phyloP scores from a whole-genome alignment of 2,329 filamentous ascomycete genomes.

The Zarea fungicola region DNA sequence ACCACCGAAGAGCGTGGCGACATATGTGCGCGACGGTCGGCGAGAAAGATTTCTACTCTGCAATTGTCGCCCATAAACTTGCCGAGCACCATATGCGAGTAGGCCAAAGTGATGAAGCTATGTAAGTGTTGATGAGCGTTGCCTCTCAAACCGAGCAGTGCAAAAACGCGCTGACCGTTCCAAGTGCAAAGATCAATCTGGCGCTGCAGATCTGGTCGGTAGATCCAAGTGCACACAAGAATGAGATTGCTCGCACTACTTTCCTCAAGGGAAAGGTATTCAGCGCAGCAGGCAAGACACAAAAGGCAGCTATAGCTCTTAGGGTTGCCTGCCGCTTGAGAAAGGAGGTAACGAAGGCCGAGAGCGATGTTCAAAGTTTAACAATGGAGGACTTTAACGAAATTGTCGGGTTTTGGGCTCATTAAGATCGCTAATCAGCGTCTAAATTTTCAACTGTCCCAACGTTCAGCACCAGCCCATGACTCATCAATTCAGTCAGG shows the following conservation, averaged over 20 bases:
- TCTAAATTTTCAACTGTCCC: no score
- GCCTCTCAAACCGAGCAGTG: not conserved
- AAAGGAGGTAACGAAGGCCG: slow-evolving; percentile 11
- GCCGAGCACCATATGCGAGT: slow-evolving; percentile 11
- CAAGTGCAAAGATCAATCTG: not conserved
- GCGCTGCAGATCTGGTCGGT: slow-evolving; percentile 10
- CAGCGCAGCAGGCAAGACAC: slow-evolving; percentile 4
- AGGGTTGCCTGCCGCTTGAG: slow-evolving; percentile 8
- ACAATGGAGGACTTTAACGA: slow-evolving; percentile 14
- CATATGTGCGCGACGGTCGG: slow-evolving; percentile 14
- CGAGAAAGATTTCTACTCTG: slow-evolving; percentile 12
- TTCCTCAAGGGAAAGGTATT: slow-evolving; percentile 14
- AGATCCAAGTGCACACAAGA: slow-evolving; percentile 12
- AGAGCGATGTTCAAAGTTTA: slow-evolving; percentile 1
- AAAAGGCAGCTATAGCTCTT: slow-evolving; percentile 12
- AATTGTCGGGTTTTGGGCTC: slow-evolving; percentile 14
- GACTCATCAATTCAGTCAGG: no score
- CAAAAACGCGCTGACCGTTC: not conserved
- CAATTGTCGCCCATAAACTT: slow-evolving; percentile 11
- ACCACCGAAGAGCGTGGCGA: slow-evolving; percentile 11
- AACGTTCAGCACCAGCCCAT: no score
- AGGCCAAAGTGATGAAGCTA: slow-evolving; percentile 2
- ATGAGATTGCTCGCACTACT: slow-evolving; percentile 15
- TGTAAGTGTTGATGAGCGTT: slow-evolving; percentile 7
- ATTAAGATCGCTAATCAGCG: no score